phyloP scores from a whole-genome alignment of 768 basidiomycete species.

The Suillus clintonianus region DNA sequence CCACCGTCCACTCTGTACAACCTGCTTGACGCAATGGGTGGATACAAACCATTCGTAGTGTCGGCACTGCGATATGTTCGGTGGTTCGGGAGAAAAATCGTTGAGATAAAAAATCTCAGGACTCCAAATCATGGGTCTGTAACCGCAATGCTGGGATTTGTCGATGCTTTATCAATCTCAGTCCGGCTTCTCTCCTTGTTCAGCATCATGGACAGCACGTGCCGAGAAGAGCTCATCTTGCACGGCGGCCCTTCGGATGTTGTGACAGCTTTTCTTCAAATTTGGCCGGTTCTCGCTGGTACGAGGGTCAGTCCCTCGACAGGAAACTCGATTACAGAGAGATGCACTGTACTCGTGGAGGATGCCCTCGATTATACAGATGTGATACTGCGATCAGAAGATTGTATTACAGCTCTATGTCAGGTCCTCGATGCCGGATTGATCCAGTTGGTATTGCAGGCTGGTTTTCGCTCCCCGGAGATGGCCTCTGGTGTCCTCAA shows the following conservation, averaged over 20 bases:
- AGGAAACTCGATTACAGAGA: background rate
- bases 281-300: background rate
- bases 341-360: background rate
- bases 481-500: background rate
- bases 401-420: background rate
- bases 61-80: background rate
- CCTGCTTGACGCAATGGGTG: background rate
- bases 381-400: background rate
- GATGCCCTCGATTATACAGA: background rate
- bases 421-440: background rate
- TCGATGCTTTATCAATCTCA: background rate
- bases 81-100: background rate
- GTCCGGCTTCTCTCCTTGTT: background rate
- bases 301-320: background rate
- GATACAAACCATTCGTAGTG: background rate
- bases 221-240: background rate
- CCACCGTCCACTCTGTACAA: background rate
- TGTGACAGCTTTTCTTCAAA: background rate
- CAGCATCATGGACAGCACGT: background rate
- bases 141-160: background rate
- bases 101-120: background rate
- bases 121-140: background rate
- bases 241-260: background rate
- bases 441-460: background rate
- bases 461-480: background rate